Base-by-base conservation (phyloP, 1,139 yeast genomes). In the Yarrowia galli region DNA sequence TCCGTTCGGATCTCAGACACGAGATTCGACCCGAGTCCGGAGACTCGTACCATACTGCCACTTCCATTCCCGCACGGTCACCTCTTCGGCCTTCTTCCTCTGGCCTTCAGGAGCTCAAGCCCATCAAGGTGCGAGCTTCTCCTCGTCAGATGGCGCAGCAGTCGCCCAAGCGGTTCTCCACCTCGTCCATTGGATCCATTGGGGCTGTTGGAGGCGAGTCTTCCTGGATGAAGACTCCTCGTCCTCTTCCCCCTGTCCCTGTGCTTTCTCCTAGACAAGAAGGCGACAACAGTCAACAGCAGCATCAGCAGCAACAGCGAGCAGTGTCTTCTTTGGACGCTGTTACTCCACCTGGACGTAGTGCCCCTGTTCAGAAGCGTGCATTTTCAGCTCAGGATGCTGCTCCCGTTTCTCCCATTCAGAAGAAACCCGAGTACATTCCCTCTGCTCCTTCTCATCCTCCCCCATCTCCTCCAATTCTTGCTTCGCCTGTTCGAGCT, bases 171-270 rank as follows among this genome's bases (percentile, higher is more conserved):
- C 46, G 61, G 20, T 54, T n/a, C 13, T 54, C 63, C 15, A 18
- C 28, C 12, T 32, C 36, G 13, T 56, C 64, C 5, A 15, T 58
- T 9, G 64, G 51, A 2, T 42, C 48, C 13, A 15, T 54, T 6
- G 60, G 20, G 2, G 60, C 46, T 5, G 22, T 42, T 18, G 64
- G 64, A 20, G 64, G 64, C 10, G 64, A 58, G 22, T 13, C 40
- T 7, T 58, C 64, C 12, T 58, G 64, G 64, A 28, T 58, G 64
- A 58, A 43, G 40, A 58, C 64, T 7, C 64, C 64, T 13, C 40
- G 64, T 10, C 64, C 64, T 32, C 64, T 58, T 16, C 64, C 64
- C 32, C 64, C 64, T 0, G 51, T 58, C 6, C 64, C 64, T 28
- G 63, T 56, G 7, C 25, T 56, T 16, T 36, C 45, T 9, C 60